Percentiles rank a stretch among this genome's conserved stretches.
Evolutionary conservation across 768 basidiomycete species (phyloP).

Genomic region (Pleurotus ostreatus): DNA sequence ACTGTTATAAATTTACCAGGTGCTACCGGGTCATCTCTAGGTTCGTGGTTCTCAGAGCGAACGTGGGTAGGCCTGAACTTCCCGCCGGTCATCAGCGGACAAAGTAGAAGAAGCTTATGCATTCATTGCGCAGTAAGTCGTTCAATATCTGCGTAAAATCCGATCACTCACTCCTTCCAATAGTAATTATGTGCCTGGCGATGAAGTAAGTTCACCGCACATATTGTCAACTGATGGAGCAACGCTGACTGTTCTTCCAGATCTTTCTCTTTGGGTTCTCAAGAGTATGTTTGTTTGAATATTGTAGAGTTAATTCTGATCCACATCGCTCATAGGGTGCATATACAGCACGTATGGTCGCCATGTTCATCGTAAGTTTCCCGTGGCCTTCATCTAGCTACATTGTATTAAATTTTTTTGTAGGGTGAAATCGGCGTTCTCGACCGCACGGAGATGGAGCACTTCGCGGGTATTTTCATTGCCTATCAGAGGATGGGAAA

Average conservation of each 20-base stretch:
- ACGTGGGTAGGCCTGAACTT: constrained; percentile 6
- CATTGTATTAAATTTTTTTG: neutral
- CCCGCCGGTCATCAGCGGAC: constrained; percentile 36
- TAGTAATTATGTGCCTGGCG: constrained; percentile 69
- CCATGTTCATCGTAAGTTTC: constrained; percentile 55
- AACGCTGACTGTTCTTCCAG: constrained; percentile 28
- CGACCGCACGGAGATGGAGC: constrained; percentile 67
- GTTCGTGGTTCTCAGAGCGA: constrained; percentile 27
- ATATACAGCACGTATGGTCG: constrained; percentile 74
- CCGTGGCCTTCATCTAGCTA: neutral
- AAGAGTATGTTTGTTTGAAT: constrained; percentile 35
- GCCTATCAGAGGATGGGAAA: constrained; percentile 61
- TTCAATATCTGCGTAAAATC: neutral
- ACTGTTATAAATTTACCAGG: constrained; percentile 31
- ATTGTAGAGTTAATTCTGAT: neutral
- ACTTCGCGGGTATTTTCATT: constrained; percentile 62
- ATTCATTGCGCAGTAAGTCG: constrained; percentile 73
- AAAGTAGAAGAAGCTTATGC: constrained; percentile 78
- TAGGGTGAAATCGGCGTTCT: constrained; percentile 73
- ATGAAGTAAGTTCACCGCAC: constrained; percentile 45
- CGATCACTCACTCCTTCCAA: neutral
- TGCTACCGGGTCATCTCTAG: constrained; percentile 58
- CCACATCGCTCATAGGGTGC: constrained; percentile 47
- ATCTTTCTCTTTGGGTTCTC: constrained; percentile 80
- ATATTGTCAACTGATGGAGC: neutral